Evolutionary conservation across 2,329 filamentous ascomycete species (phyloP).

Genomic region (Didymella pomorum): DNA sequence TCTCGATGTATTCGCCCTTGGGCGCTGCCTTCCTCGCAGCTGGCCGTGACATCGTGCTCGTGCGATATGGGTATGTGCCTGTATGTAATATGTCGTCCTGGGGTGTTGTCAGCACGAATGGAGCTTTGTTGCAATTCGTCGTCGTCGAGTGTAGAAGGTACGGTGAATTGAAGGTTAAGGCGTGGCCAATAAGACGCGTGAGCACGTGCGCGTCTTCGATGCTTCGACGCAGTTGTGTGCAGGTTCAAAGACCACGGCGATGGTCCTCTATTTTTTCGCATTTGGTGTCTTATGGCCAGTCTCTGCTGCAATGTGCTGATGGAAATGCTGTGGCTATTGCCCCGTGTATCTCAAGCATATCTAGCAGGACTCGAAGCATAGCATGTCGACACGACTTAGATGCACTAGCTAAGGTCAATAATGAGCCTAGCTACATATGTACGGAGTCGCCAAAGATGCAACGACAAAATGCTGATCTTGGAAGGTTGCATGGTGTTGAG

Average conservation of each 20-base stretch:
- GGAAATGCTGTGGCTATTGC: no score
- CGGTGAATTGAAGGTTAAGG: conserved; percentile 13
- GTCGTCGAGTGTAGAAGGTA: conserved; percentile 8
- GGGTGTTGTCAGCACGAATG: background rate
- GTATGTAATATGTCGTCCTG: background rate
- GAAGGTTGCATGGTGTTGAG: conserved; percentile 15
- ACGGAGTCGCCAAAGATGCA: background rate
- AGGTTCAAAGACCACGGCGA: background rate
- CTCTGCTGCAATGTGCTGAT: no score
- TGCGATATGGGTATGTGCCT: background rate
- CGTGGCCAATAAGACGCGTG: conserved; percentile 24
- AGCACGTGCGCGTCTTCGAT: conserved; percentile 9
- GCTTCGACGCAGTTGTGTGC: background rate
- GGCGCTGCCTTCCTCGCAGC: conserved; percentile 64
- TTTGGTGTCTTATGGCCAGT: no score
- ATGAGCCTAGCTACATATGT: no score
- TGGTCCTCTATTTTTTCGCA: no score
- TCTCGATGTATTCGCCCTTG: conserved; percentile 97
- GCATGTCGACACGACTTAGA: no score
- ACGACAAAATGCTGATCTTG: background rate
- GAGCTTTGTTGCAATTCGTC: background rate
- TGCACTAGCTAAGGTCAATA: no score
- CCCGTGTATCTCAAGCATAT: background rate
- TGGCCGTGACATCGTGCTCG: conserved; percentile 52
- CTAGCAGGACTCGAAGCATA: background rate